Evolutionary conservation across 305 asterid genomes (phyloP).

Genomic region (Fraxinus albicans): DNA sequence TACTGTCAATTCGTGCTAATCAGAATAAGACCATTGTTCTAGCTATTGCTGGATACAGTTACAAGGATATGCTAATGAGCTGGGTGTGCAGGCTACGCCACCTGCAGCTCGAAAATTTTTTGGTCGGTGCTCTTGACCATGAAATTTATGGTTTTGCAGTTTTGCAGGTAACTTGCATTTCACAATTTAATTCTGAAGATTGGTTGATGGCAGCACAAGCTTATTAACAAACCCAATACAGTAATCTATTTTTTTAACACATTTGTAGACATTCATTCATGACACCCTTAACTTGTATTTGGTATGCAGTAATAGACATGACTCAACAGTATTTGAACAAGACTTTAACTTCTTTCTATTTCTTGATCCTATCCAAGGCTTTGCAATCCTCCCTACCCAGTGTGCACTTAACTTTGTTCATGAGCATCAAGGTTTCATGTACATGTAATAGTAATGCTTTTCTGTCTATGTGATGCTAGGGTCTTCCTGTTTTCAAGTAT

Average conservation of each 20-base stretch:
- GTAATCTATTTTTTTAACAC: neutral
- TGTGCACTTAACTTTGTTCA: neutral
- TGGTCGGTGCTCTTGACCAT: slow-evolving; percentile 80
- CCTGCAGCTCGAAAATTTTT: slow-evolving; percentile 60
- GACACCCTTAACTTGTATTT: neutral
- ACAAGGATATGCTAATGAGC: slow-evolving; percentile 95
- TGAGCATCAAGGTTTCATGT: neutral
- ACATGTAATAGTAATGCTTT: neutral
- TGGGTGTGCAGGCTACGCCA: slow-evolving; percentile 80
- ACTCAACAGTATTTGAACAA: neutral
- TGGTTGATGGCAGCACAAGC: neutral
- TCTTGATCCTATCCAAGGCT: neutral
- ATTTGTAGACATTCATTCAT: neutral
- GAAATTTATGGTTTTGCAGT: slow-evolving; percentile 70
- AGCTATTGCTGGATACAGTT: slow-evolving; percentile 86
- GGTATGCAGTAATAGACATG: neutral
- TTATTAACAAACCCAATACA: neutral
- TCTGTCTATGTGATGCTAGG: slow-evolving; percentile 45
- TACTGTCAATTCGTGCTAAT: slow-evolving; percentile 60
- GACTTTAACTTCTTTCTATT: neutral
- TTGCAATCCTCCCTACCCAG: neutral
- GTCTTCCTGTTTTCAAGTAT: slow-evolving; percentile 77
- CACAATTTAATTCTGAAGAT: neutral
- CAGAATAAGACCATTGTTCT: slow-evolving; percentile 63
- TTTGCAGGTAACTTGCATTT: slow-evolving; percentile 62